These are phyloP conservation scores for Taxillus chinensis DNA, from an alignment of 164 flowering plant species.

Conservation along the genomic window DNA sequence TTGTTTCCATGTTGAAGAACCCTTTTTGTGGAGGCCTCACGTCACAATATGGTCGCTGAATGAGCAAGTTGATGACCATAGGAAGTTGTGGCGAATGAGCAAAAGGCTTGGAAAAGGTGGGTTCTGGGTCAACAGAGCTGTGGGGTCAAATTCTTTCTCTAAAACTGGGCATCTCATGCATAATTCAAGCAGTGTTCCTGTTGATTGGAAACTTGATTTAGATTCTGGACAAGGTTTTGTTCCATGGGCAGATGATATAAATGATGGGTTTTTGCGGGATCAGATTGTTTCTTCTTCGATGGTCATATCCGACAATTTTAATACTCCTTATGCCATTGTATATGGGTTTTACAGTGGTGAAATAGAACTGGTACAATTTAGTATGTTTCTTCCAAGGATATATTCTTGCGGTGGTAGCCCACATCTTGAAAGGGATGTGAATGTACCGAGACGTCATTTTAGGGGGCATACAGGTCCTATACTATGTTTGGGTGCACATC, in stretches of 20 bases:
- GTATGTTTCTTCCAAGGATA: conserved; percentile 24
- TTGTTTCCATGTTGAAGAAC: conserved; percentile 33
- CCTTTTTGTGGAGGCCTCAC: conserved; percentile 49
- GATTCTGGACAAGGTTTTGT: conserved; percentile 10
- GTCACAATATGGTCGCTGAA: conserved; percentile 49
- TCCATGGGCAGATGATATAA: conserved; percentile 11
- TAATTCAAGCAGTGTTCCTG: neutral
- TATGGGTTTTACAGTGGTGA: conserved; percentile 76
- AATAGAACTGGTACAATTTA: conserved; percentile 56
- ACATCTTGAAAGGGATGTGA: conserved; percentile 15
- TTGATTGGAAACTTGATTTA: conserved; percentile 6
- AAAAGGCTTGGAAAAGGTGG: conserved; percentile 41
- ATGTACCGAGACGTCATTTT: conserved; percentile 27
- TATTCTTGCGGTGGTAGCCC: conserved; percentile 20
- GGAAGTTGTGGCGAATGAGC: conserved; percentile 16
- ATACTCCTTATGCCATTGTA: conserved; percentile 66
- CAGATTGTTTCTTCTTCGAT: conserved; percentile 67
- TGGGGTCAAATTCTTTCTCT: conserved; percentile 10
- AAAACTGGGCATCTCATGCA: conserved; percentile 10
- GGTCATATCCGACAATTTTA: conserved; percentile 53
- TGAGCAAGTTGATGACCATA: conserved; percentile 17
- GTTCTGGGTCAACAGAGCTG: conserved; percentile 30
- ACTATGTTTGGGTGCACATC: conserved; percentile 83
- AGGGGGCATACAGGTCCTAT: conserved; percentile 77
- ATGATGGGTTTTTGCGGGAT: conserved; percentile 13